These are phyloP conservation scores for Lodderomyces pseudojiufengensis DNA, from an alignment of 1,139 yeast genomes.

Conservation along the genomic window DNA sequence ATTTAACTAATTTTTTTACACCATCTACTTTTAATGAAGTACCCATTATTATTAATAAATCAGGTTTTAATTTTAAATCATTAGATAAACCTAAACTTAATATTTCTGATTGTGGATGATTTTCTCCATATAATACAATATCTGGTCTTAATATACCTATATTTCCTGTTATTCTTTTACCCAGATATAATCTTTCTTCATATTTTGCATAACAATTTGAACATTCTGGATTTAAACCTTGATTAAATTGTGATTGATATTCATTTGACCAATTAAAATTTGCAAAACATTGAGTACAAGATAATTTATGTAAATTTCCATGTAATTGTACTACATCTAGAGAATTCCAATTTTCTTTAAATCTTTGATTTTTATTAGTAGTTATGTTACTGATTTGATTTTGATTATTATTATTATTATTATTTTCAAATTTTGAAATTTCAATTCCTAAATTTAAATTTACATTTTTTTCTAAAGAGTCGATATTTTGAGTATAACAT, in stretches of 20 bases:
- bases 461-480: conserved; percentile 38
- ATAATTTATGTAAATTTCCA: conserved; percentile 75
- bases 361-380: conserved; percentile 13
- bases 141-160: conserved; percentile 70
- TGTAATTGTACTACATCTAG: conserved; percentile 84
- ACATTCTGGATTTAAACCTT: conserved; percentile 65
- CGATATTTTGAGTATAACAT: conserved; percentile 82
- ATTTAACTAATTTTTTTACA: conserved; percentile 61
- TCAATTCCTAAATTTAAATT: conserved; percentile 45
- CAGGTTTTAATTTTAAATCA: conserved; percentile 59
- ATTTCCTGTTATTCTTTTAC: conserved; percentile 56
- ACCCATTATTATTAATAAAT: conserved; percentile 66
- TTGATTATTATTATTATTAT: conserved; percentile 10
- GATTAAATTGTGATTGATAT: conserved; percentile 39
- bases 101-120: conserved; percentile 68
- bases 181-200: conserved; percentile 51
- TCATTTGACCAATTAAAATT: conserved; percentile 60
- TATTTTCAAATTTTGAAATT: conserved; percentile 25
- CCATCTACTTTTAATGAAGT: conserved; percentile 76
- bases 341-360: conserved; percentile 51
- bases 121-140: conserved; percentile 74
- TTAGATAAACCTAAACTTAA: conserved; percentile 56
- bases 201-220: conserved; percentile 52
- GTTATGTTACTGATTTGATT: neutral
- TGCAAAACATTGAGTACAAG: conserved; percentile 67